Conservation (phyloP, 371 early-diverging fungal genomes). For the Umbelopsis sp. region DNA sequence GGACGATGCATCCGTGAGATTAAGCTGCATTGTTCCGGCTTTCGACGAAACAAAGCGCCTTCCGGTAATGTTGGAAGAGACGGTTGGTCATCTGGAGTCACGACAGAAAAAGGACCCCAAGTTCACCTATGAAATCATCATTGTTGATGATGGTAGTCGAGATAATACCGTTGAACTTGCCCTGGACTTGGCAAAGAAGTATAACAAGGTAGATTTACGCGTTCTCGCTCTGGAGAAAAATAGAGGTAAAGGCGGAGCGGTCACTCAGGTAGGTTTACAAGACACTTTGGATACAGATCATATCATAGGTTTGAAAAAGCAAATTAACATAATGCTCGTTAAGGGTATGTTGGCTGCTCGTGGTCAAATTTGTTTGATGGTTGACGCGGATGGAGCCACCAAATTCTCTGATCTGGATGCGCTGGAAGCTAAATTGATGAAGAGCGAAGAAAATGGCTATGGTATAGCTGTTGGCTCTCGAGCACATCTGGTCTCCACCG, state of each 20-base stretch:
- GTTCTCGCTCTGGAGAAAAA: conserved; percentile 81
- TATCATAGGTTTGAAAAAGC: too few relatives aligned
- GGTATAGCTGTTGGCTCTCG: conserved; percentile 89
- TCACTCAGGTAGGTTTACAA: conserved; percentile 72
- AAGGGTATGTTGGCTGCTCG: conserved; percentile 83
- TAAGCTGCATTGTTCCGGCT: conserved; percentile 89
- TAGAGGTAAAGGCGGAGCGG: conserved; percentile 94
- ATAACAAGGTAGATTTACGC: conserved; percentile 62
- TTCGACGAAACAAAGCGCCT: conserved; percentile 89
- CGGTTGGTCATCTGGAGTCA: conserved; percentile 65
- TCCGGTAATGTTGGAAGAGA: conserved; percentile 83
- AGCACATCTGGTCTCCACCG: conserved; percentile 86
- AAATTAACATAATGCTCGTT: neutral
- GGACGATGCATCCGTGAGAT: conserved; percentile 56
- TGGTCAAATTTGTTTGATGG: conserved; percentile 86
- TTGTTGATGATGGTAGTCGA: conserved; percentile 90
- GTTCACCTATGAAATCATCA: conserved; percentile 81
- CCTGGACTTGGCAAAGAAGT: conserved; percentile 63
- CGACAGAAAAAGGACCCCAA: conserved; percentile 36
- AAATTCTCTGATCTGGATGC: conserved; percentile 80
- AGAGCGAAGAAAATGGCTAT: conserved; percentile 46
- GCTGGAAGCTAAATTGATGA: conserved; percentile 54
- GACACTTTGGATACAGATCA: too few relatives aligned
- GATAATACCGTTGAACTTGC: conserved; percentile 80
- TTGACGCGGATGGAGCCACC: conserved; percentile 97